These are phyloP conservation scores for Zychaea mexicana DNA, from an alignment of 371 early-diverging fungal genomes.

Conservation along the genomic window DNA sequence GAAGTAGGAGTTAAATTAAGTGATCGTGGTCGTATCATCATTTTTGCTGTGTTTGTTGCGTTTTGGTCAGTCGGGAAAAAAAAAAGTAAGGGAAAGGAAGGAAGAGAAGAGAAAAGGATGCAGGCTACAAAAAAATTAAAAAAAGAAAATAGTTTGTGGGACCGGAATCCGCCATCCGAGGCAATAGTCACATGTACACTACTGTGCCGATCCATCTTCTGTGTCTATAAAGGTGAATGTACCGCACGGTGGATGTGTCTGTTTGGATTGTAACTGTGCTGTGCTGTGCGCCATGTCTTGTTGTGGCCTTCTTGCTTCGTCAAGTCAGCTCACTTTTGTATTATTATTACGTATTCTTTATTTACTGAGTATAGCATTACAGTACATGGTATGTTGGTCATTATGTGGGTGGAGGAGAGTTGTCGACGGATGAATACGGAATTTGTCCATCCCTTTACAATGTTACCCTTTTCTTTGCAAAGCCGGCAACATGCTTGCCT, in stretches of 20 bases:
- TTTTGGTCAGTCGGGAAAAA: not conserved
- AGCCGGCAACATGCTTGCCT: not conserved
- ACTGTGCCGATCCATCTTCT: too few relatives aligned
- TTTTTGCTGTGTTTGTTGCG: not conserved
- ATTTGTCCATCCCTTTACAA: not conserved
- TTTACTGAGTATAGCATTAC: too few relatives aligned
- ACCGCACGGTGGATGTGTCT: too few relatives aligned
- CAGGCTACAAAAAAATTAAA: conserved; percentile 39
- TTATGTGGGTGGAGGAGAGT: too few relatives aligned
- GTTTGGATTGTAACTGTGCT: too few relatives aligned
- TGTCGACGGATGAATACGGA: not conserved
- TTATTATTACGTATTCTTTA: not conserved
- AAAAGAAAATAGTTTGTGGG: conserved; percentile 48
- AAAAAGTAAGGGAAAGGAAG: conserved; percentile 8
- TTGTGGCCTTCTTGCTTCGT: too few relatives aligned
- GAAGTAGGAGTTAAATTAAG: not conserved
- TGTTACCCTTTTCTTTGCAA: not conserved
- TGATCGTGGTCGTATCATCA: conserved; percentile 10
- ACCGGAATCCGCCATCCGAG: not conserved
- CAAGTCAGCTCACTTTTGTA: not conserved
- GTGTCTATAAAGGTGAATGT: too few relatives aligned
- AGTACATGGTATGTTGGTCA: too few relatives aligned
- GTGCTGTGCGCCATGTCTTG: too few relatives aligned
- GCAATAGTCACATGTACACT: conserved; percentile 1
- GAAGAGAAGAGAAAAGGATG: not conserved